phyloP scores from a whole-genome alignment of 805 yeast species.

The Dipodascopsis uninucleata region DNA sequence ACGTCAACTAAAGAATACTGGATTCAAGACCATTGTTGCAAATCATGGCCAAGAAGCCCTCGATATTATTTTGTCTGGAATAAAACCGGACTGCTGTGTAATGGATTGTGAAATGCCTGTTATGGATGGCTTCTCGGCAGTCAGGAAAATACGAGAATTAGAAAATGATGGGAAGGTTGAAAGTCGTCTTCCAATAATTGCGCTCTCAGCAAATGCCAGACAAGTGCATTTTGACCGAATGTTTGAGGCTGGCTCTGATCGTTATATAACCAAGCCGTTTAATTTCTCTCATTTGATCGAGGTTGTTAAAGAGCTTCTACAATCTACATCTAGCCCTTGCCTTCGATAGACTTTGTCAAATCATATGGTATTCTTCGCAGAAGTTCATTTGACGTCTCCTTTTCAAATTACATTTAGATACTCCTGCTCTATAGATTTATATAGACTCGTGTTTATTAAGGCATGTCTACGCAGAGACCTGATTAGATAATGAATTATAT shows the following conservation, averaged over 20 bases:
- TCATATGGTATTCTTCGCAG: no score
- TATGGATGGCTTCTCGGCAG: constrained; percentile 34
- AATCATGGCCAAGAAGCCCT: constrained; percentile 91
- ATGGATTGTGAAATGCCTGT: constrained; percentile 30
- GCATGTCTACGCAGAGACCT: no score
- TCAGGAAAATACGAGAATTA: constrained; percentile 23
- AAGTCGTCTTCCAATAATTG: constrained; percentile 25
- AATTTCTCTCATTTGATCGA: constrained; percentile 19
- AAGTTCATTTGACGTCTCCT: no score
- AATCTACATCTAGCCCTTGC: no score
- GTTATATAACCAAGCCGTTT: constrained; percentile 25
- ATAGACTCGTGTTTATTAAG: no score
- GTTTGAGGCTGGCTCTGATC: constrained; percentile 27
- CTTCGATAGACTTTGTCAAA: no score
- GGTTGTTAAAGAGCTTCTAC: constrained; percentile 16
- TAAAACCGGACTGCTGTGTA: constrained; percentile 22
- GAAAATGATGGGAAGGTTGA: constrained; percentile 6
- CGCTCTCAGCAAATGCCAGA: constrained; percentile 27
- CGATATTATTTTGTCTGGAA: constrained; percentile 34
- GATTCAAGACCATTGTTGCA: constrained; percentile 71
- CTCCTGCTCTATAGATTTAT: no score
- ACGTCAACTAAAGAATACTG: constrained; percentile 83
- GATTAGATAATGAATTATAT: no score
- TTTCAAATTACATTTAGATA: no score
- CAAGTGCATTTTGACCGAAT: constrained; percentile 25